A percentile compares a stretch with the other conserved stretches of the same genome.
Evolutionary conservation across 495 filamentous ascomycete species (phyloP).

Genomic region (Podospora australis): DNA sequence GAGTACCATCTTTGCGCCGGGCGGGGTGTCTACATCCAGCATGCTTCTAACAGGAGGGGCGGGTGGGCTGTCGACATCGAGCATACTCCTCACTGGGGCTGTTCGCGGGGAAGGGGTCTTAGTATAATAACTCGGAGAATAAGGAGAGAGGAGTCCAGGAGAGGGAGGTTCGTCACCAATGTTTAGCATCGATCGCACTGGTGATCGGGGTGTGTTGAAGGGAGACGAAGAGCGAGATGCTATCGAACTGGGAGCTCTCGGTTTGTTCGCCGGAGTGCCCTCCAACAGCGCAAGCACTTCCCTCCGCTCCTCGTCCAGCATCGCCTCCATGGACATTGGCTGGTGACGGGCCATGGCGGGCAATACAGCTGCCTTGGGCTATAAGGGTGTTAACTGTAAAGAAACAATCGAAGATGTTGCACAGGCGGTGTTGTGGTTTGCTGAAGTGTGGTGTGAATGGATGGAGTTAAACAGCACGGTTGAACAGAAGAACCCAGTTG

Average conservation of each 20-base stretch:
- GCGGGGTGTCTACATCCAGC: slow-evolving; percentile 33
- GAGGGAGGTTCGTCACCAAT: slow-evolving; percentile 35
- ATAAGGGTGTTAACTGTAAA: too few relatives aligned
- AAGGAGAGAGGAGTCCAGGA: slow-evolving; percentile 12
- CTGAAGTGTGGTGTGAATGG: not conserved
- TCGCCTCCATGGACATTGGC: slow-evolving; percentile 60
- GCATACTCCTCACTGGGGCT: slow-evolving; percentile 54
- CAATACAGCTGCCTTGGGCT: not conserved
- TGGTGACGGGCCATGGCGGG: slow-evolving; percentile 26
- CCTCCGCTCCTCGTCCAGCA: slow-evolving; percentile 64
- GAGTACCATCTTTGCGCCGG: slow-evolving; percentile 21
- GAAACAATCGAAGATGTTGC: not conserved
- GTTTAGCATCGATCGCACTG: slow-evolving; percentile 51
- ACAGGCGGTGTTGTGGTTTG: not conserved
- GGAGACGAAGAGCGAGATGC: slow-evolving; percentile 41
- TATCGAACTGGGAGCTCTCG: slow-evolving; percentile 30
- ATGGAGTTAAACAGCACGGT: too few relatives aligned
- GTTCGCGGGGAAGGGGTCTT: slow-evolving; percentile 20
- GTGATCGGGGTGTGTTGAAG: slow-evolving; percentile 44
- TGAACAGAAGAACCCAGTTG: too few relatives aligned
- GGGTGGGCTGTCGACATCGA: slow-evolving; percentile 44
- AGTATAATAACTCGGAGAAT: slow-evolving; percentile 17
- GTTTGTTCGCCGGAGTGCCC: slow-evolving; percentile 25
- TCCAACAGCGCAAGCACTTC: slow-evolving; percentile 63
- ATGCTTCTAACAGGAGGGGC: slow-evolving; percentile 35